Conservation (phyloP, 371 early-diverging fungal genomes). For the Nosema bombycis region DNA sequence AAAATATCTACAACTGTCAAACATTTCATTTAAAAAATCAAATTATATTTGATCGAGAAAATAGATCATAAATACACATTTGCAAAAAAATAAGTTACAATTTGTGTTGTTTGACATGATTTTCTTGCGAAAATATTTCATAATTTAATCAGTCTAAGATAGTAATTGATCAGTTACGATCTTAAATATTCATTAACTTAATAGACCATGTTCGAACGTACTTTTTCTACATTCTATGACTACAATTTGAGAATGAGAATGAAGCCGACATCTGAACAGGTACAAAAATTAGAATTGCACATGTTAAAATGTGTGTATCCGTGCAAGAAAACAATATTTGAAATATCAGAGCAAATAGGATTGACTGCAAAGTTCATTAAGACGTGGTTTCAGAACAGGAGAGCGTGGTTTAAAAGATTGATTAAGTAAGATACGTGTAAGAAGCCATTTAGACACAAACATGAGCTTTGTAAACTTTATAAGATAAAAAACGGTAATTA, state of each 20-base stretch:
- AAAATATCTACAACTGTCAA: too few relatives aligned
- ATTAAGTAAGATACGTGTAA: not conserved
- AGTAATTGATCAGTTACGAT: too few relatives aligned
- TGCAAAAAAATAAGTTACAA: too few relatives aligned
- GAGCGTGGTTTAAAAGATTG: not conserved
- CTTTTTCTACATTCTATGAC: too few relatives aligned
- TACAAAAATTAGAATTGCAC: not conserved
- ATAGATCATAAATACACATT: too few relatives aligned
- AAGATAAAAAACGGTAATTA: not conserved
- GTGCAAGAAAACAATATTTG: not conserved
- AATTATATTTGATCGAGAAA: too few relatives aligned
- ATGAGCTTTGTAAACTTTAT: not conserved
- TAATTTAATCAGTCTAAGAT: too few relatives aligned
- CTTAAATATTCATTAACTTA: too few relatives aligned
- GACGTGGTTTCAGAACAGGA: not conserved
- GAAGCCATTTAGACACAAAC: not conserved
- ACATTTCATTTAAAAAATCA: too few relatives aligned
- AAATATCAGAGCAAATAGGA: not conserved
- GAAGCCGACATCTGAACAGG: not conserved
- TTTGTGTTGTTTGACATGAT: too few relatives aligned
- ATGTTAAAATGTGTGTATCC: not conserved
- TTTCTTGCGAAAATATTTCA: too few relatives aligned
- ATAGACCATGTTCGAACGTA: too few relatives aligned
- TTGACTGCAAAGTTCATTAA: not conserved
- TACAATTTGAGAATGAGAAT: not conserved